Conservation (phyloP, 306 rosid species). For the Casuarina cunninghamiana region DNA sequence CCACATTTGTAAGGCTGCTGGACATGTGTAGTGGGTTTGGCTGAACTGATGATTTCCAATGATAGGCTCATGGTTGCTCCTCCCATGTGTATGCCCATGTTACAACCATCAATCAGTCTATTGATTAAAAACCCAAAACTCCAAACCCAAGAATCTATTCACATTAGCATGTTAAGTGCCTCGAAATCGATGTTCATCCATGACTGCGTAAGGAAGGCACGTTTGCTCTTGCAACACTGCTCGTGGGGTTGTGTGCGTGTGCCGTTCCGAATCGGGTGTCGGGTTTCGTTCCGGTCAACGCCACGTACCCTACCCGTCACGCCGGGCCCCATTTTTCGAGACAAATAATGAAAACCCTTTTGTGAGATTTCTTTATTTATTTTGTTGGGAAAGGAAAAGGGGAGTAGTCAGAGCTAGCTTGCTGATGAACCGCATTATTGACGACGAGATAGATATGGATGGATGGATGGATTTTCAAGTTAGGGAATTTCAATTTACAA, state of each 20-base stretch:
- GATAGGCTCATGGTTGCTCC: no score
- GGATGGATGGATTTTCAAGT: no score
- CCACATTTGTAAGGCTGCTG: not conserved
- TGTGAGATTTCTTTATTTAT: not conserved
- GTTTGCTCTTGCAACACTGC: conserved; percentile 7
- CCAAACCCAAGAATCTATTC: no score
- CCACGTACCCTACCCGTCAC: conserved; percentile 77
- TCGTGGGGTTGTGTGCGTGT: conserved; percentile 1
- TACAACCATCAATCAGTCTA: no score
- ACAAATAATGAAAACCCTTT: not conserved
- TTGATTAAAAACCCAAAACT: no score
- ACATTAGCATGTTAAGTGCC: no score
- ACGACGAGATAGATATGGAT: conserved; percentile 15
- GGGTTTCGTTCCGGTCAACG: conserved; percentile 35
- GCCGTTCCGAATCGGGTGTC: conserved; percentile 22
- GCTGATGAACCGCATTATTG: not conserved
- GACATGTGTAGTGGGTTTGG: not conserved
- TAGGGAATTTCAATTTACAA: conserved; percentile 16
- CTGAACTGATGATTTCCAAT: not conserved
- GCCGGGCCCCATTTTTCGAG: conserved; percentile 34
- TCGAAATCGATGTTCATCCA: no score
- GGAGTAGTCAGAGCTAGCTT: not conserved
- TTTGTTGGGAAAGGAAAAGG: not conserved
- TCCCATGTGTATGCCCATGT: no score
- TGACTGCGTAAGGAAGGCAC: no score